Conservation (phyloP, 1,284 basidiomycete genomes). For the Irpex sp. region DNA sequence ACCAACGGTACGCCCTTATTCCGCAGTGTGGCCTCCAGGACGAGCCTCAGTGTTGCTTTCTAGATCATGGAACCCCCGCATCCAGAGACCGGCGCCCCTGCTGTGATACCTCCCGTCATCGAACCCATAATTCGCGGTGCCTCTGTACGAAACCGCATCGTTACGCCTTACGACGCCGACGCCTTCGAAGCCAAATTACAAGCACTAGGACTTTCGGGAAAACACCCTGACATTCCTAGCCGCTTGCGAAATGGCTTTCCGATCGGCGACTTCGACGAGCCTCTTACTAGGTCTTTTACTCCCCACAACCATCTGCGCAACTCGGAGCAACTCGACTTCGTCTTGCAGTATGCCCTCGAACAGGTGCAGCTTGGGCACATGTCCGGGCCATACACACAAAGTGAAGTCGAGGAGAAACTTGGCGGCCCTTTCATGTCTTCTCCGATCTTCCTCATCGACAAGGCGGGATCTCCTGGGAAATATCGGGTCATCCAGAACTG, state of each 20-base stretch:
- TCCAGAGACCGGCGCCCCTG: neutral
- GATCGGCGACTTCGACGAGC: neutral
- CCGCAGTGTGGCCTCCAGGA: no score
- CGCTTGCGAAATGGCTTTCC: neutral
- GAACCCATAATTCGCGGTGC: neutral
- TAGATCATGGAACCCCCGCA: neutral
- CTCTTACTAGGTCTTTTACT: neutral
- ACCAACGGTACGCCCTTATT: no score
- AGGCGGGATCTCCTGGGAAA: slow-evolving; percentile 5
- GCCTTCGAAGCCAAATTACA: neutral
- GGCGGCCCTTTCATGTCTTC: slow-evolving; percentile 20
- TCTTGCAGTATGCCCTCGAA: neutral
- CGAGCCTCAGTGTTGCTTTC: no score
- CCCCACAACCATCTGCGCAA: neutral
- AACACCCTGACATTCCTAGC: neutral
- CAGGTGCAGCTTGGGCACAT: neutral
- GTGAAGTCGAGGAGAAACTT: slow-evolving; percentile 22
- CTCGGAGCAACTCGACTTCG: neutral
- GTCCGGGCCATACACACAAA: neutral
- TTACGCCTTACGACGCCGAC: neutral
- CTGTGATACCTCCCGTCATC: neutral
- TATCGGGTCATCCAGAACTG: slow-evolving; percentile 10
- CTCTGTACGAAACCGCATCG: neutral
- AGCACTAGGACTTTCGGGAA: neutral
- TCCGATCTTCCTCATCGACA: slow-evolving; percentile 19